These are phyloP conservation scores for Vigna radiata DNA, from an alignment of 306 rosid species.

Conservation along the genomic window DNA sequence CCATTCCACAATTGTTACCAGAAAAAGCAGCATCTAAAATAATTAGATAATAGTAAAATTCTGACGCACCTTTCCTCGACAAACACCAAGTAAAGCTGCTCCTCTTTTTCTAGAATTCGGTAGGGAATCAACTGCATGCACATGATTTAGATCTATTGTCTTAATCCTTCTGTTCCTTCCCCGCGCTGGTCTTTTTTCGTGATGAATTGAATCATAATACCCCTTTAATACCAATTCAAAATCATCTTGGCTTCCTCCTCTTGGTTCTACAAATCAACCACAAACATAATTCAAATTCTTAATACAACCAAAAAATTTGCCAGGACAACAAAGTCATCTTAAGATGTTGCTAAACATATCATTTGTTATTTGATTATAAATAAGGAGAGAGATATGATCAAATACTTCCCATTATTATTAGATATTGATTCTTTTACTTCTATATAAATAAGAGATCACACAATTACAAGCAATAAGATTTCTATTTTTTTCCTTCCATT, in stretches of 20 bases:
- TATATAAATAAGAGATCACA: too few relatives aligned
- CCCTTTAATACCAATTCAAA: conserved; percentile 79
- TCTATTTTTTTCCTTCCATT: neutral
- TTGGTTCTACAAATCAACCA: conserved; percentile 71
- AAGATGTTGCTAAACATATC: neutral
- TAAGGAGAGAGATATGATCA: too few relatives aligned
- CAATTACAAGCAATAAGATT: too few relatives aligned
- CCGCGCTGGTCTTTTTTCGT: conserved; percentile 51
- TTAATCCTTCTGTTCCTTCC: conserved; percentile 69
- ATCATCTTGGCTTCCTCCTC: conserved; percentile 89
- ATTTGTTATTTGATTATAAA: too few relatives aligned
- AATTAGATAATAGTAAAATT: conserved; percentile 27
- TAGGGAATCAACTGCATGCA: conserved; percentile 46
- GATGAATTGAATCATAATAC: conserved; percentile 73
- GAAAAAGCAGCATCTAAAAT: conserved; percentile 21
- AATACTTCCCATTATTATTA: too few relatives aligned
- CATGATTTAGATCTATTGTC: conserved; percentile 52
- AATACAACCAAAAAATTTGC: conserved; percentile 27
- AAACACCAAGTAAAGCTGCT: conserved; percentile 91
- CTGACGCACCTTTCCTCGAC: conserved; percentile 87
- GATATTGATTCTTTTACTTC: too few relatives aligned
- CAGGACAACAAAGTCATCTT: conserved; percentile 40
- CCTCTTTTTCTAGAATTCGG: conserved; percentile 66
- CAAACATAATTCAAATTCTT: conserved; percentile 39
- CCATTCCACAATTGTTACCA: conserved; percentile 22